These are phyloP conservation scores for Exophiala phaeomuriformis DNA, from an alignment of 2,329 filamentous ascomycete species.

Conservation along the genomic window DNA sequence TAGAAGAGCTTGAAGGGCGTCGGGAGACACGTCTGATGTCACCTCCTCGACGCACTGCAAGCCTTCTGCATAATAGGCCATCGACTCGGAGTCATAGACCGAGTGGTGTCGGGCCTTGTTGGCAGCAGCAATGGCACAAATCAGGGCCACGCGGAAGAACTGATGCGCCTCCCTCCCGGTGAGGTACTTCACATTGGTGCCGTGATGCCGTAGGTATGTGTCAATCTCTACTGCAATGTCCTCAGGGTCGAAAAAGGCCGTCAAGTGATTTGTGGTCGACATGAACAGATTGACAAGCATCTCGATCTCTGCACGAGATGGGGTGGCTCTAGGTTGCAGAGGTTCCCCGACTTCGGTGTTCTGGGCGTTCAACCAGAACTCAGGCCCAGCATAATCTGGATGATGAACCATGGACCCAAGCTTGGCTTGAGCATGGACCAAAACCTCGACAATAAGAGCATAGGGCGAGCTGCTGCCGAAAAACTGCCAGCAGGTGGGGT, in stretches of 20 bases:
- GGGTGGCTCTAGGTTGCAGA: constrained; percentile 16
- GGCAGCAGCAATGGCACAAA: constrained; percentile 31
- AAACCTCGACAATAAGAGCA: constrained; percentile 25
- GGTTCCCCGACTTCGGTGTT: constrained; percentile 20
- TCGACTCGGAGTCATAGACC: constrained; percentile 22
- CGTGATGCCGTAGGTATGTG: constrained; percentile 24
- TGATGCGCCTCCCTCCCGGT: constrained; percentile 28
- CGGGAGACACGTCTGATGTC: constrained; percentile 28
- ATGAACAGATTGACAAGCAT: constrained; percentile 29
- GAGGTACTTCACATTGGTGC: constrained; percentile 20
- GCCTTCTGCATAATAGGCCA: constrained; percentile 28
- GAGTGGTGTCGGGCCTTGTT: constrained; percentile 29
- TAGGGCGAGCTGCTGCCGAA: constrained; percentile 27
- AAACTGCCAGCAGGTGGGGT: constrained; percentile 28
- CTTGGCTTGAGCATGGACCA: constrained; percentile 26
- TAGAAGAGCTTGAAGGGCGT: constrained; percentile 29
- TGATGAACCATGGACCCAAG: constrained; percentile 25
- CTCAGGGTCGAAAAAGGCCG: constrained; percentile 29
- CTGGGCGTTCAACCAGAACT: constrained; percentile 26
- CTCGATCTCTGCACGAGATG: constrained; percentile 22
- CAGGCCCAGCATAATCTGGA: constrained; percentile 23
- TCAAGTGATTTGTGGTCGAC: constrained; percentile 29
- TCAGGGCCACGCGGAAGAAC: constrained; percentile 32
- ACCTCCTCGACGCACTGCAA: constrained; percentile 31
- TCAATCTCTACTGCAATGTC: constrained; percentile 25